Evolutionary conservation across 225 moss, liverwort and hornwort genomes (phyloP), one percentile per base, ranked within the genome.

Genomic region (Sphagnum contortum): DNA sequence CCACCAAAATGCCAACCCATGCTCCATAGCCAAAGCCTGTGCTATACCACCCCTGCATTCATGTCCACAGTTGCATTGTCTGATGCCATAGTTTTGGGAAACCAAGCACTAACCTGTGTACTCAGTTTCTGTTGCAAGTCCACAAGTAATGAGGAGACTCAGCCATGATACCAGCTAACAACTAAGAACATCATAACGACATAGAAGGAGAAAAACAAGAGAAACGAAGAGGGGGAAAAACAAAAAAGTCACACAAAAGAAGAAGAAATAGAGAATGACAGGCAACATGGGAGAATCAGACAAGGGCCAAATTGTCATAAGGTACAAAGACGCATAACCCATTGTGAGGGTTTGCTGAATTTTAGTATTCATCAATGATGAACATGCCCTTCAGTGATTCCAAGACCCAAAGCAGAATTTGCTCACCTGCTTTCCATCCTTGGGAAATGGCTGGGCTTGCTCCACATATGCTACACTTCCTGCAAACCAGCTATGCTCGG

Each of bases 401-500:
- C n/a, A 45, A 48, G 12, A 29, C 29, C 1, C 0, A 50, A 52
- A 47, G 5, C 3, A 60, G 3, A 13, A 50, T 44, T 48, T 58
- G 78, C 73, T 60, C 45, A 91, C 94, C 88, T 90, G 92, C 76
- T 93, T 98, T 53, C 98, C 98, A 75, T 98, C 98, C 69, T 89
- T 91, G 4, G 98, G 91, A 66, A 93, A 91, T 47, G 98, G 98
- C 89, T 72, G 81, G 62, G 98, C 90, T 74, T 91, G 93, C 74
- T 98, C 98, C 64, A 98, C 90, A 71, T 90, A 93, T 47, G 98
- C 98, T 71, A 93, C 69, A 75, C 91, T 98, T 29, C 98, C 98
- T 92, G 90, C 79, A 75, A 74, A 48, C 47, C 4, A 0, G 1
- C 29, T 29, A 29, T 29, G 29, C 29, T 29, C 29, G 1, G 29